Base-by-base conservation (phyloP, 1,284 basidiomycete genomes). In the Hortiboletus rubellus region DNA sequence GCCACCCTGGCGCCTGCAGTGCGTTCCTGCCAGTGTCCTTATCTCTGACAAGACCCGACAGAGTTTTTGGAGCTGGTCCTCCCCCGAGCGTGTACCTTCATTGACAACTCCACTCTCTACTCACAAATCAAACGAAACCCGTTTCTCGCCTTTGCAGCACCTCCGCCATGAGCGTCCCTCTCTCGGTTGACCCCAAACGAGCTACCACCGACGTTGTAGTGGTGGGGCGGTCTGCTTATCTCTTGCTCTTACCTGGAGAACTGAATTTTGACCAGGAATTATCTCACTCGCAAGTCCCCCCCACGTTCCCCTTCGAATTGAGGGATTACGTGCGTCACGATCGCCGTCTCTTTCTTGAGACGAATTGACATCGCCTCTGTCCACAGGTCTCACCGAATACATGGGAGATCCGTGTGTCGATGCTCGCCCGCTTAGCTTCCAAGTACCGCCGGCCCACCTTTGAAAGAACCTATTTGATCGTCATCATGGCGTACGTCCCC, bases 371-470 rank as follows among this genome's bases (percentile, higher is more conserved):
- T 33, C 30, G 0, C 43, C 44, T 22, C 42, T 9, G 27, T 22
- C 34, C 24, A 33, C 40, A 83, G 82, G 72, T 83, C 56, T 68
- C 75, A 6, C 68, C 72, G 3, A 79, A 78, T 46, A 73, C 73
- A 12, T 84, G 83, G 81, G 72, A 72, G 38, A 64, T 66, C 15
- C 76, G 83, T 43, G 56, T 82, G 42, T 70, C 74, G 18, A 65
- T 72, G 9, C 72, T 84, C 46, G 68, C 72, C 10, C 68, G 68
- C 22, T 65, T 77, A 27, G 74, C 77, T 12, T 73, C 75, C 12
- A 75, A 72, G 14, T 82, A 79, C 63, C 72, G 77, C 61, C 77
- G 77, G 55, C 79, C 79, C 15, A 58, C 69, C 18, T 72, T 84
- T 57, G 82, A 85, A 60, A 70, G 76, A 30, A 57, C 75, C 44